phyloP scores from a whole-genome alignment of 371 early-diverging fungal species.

The Amoeboaphelidium occidentale region DNA sequence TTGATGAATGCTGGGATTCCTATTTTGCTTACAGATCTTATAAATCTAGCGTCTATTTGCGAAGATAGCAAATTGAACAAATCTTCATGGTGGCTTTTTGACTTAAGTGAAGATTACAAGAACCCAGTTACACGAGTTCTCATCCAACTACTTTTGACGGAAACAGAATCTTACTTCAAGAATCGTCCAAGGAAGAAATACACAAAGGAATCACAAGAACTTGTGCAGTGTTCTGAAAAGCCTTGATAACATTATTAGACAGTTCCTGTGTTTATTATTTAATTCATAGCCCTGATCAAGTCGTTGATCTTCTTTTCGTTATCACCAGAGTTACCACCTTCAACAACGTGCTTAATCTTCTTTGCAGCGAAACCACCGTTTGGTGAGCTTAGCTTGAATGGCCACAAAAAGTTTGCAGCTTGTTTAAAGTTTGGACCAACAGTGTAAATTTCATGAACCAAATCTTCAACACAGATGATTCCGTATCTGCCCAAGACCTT shows the following conservation, averaged over 20 bases:
- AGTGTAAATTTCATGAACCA: constrained; percentile 96
- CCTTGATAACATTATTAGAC: background rate
- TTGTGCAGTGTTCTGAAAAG: no score
- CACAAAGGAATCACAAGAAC: no score
- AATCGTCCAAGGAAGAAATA: no score
- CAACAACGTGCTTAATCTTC: constrained; percentile 90
- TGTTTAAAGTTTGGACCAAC: constrained; percentile 94
- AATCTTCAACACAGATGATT: constrained; percentile 95
- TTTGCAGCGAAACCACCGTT: constrained; percentile 83
- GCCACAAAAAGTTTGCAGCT: constrained; percentile 97
- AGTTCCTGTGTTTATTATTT: constrained; percentile 8
- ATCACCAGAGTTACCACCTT: constrained; percentile 95
- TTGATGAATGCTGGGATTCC: no score
- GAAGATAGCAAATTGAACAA: no score
- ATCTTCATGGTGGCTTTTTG: no score
- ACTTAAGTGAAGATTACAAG: no score
- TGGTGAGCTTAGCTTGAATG: constrained; percentile 97
- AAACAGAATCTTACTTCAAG: no score
- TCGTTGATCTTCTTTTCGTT: constrained; percentile 86
- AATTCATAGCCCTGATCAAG: constrained; percentile 88
- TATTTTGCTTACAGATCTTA: no score
- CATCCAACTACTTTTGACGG: no score
- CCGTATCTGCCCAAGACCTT: constrained; percentile 78
- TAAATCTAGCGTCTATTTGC: no score
- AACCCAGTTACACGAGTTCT: no score